Conservation (phyloP, 208 protist genomes). For the Borovskyia barvae region DNA sequence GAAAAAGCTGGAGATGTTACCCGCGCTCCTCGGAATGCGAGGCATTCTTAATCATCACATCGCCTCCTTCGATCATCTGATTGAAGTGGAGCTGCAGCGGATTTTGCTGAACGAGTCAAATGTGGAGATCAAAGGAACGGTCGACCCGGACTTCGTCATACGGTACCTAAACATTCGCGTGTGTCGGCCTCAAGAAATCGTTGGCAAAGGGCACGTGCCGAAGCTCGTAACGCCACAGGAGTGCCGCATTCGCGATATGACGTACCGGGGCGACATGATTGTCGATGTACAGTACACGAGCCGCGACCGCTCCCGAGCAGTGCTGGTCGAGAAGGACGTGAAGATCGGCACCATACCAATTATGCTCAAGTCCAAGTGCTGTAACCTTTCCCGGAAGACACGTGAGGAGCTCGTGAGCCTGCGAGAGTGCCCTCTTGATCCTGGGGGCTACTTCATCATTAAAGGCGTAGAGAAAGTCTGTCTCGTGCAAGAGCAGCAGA, state of each 20-base stretch:
- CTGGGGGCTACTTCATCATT: conserved; percentile 99
- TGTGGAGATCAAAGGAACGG: conserved; percentile 82
- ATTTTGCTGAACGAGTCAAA: conserved; percentile 91
- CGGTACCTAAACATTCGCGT: conserved; percentile 88
- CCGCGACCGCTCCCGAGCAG: conserved; percentile 54
- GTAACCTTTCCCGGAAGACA: conserved; percentile 92
- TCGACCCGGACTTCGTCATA: conserved; percentile 85
- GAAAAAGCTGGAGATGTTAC: conserved; percentile 81
- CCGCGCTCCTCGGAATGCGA: conserved; percentile 83
- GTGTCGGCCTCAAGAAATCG: conserved; percentile 70
- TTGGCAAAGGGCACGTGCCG: conserved; percentile 77
- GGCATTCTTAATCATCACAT: conserved; percentile 88
- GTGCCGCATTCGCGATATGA: conserved; percentile 95
- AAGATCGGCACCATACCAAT: conserved; percentile 98
- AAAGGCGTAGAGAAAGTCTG: conserved; percentile 99
- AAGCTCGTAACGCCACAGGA: conserved; percentile 93
- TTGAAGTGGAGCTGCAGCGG: conserved; percentile 79
- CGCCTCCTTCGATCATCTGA: conserved; percentile 86
- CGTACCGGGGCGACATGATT: conserved; percentile 88
- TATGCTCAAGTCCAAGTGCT: conserved; percentile 98
- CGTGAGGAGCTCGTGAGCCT: conserved; percentile 93
- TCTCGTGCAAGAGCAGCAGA: conserved; percentile 95
- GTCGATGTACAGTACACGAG: conserved; percentile 87
- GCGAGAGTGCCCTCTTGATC: conserved; percentile 99
- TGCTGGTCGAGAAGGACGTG: conserved; percentile 79